A percentile compares a stretch with the other conserved stretches of the same genome.
phyloP scores from a whole-genome alignment of 352 stramenopile species.

The Globisporangium nagaii region DNA sequence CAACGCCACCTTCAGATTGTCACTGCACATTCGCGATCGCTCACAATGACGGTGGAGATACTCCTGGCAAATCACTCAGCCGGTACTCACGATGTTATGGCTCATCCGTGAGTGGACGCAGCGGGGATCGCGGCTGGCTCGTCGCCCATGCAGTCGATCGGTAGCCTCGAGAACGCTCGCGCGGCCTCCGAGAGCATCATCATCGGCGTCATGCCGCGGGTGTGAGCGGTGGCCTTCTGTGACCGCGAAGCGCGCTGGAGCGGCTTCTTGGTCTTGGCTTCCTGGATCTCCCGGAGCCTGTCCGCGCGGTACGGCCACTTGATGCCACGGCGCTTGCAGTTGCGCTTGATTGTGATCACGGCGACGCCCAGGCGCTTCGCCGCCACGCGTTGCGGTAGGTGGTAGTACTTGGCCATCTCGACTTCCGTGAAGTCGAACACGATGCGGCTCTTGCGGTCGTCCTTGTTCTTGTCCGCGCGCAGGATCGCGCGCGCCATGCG shows the following conservation, averaged over 20 bases:
- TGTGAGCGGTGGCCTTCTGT: slow-evolving; percentile 8
- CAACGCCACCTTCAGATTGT: too few species aligned
- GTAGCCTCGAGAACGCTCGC: slow-evolving; percentile 31
- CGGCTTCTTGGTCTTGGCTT: slow-evolving; percentile 6
- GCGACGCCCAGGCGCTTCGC: slow-evolving; percentile 48
- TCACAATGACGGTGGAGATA: too few species aligned
- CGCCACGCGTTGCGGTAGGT: slow-evolving; percentile 47
- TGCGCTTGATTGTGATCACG: slow-evolving; percentile 57
- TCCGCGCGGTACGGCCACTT: slow-evolving; percentile 52
- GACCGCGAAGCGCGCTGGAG: slow-evolving; percentile 4
- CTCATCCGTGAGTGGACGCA: too few species aligned
- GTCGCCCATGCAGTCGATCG: slow-evolving; percentile 29
- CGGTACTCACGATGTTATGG: too few species aligned
- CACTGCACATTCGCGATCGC: too few species aligned
- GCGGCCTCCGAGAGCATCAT: slow-evolving; percentile 28
- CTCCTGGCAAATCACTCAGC: too few species aligned
- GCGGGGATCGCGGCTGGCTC: background rate
- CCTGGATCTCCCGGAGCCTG: slow-evolving; percentile 43
- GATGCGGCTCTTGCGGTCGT: slow-evolving; percentile 39
- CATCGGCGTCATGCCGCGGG: slow-evolving; percentile 1
- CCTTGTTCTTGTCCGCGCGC: slow-evolving; percentile 25
- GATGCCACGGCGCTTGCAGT: slow-evolving; percentile 51
- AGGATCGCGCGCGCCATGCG: slow-evolving; percentile 7
- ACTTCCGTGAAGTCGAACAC: slow-evolving; percentile 52
- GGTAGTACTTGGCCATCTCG: slow-evolving; percentile 49